Conservation (phyloP, 768 basidiomycete species). For the Butyriboletus loyo region DNA sequence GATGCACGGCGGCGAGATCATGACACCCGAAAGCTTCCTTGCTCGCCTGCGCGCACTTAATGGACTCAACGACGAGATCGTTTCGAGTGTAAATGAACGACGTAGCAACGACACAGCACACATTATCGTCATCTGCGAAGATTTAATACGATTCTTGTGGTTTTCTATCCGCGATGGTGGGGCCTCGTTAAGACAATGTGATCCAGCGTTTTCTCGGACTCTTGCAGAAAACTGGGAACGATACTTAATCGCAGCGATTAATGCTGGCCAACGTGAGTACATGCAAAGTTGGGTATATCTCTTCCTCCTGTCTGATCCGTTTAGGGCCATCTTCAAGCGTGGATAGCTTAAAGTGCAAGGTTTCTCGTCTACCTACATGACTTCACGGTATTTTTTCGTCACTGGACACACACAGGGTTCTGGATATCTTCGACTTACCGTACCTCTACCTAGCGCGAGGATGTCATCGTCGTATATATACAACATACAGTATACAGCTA, state of each 20-base stretch:
- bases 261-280: slow-evolving; percentile 23
- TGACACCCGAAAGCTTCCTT: slow-evolving; percentile 18
- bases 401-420: neutral
- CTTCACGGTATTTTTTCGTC: neutral
- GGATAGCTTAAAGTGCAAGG: neutral
- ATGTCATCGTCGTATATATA: neutral
- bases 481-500: neutral
- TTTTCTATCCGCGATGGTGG: slow-evolving; percentile 30
- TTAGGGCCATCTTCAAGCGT: slow-evolving; percentile 1
- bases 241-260: slow-evolving; percentile 12
- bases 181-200: slow-evolving; percentile 14
- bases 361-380: neutral
- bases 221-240: slow-evolving; percentile 19
- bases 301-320: neutral
- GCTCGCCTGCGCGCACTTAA: slow-evolving; percentile 12
- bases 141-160: slow-evolving; percentile 28
- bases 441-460: neutral
- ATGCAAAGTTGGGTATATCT: neutral
- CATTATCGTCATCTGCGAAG: slow-evolving; percentile 22
- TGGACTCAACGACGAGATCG: slow-evolving; percentile 16
- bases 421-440: neutral
- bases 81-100: slow-evolving; percentile 18
- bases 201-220: slow-evolving; percentile 14
- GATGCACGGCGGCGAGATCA: slow-evolving; percentile 26
- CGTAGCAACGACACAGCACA: slow-evolving; percentile 27